A percentile compares a stretch with the other conserved stretches of the same genome.
These are phyloP conservation scores for Extremus antarcticus DNA, from an alignment of 495 filamentous ascomycete genomes.

Conservation along the genomic window DNA sequence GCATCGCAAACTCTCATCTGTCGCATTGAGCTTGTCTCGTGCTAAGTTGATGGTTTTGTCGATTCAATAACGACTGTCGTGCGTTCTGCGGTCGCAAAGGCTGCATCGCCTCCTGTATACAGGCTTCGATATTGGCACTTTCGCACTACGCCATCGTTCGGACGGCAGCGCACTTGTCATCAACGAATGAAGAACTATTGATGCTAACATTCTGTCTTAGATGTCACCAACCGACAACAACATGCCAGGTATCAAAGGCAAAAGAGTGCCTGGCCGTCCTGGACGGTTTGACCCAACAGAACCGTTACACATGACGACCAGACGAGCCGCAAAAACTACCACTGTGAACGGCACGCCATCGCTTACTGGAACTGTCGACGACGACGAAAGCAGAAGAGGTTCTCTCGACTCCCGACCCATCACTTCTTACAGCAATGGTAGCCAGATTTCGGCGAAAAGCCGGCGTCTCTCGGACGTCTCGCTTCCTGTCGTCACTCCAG, in stretches of 20 bases:
- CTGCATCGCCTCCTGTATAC: not conserved
- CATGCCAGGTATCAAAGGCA: conserved; percentile 11
- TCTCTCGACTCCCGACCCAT: conserved; percentile 13
- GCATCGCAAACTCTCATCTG: not conserved
- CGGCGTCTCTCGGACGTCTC: conserved; percentile 1
- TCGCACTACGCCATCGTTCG: not conserved
- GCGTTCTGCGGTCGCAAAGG: no score
- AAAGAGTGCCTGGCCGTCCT: conserved; percentile 6
- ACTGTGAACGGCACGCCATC: conserved; percentile 5
- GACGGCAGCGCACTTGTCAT: not conserved
- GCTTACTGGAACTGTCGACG: conserved; percentile 11
- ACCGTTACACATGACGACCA: conserved; percentile 22
- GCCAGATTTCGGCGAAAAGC: conserved; percentile 5
- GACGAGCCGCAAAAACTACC: conserved; percentile 1
- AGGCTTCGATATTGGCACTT: not conserved
- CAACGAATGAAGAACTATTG: not conserved
- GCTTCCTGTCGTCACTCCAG: not conserved
- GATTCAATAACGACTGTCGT: not conserved
- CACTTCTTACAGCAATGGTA: conserved; percentile 12
- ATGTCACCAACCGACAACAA: conserved; percentile 2
- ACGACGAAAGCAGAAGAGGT: conserved; percentile 1
- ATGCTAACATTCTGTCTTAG: not conserved
- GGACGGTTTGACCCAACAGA: conserved; percentile 17
- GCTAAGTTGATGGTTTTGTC: not conserved
- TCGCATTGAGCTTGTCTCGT: not conserved